These are phyloP conservation scores for Acanthamoeba castellanii DNA, from an alignment of 208 protist genomes.

Conservation along the genomic window DNA sequence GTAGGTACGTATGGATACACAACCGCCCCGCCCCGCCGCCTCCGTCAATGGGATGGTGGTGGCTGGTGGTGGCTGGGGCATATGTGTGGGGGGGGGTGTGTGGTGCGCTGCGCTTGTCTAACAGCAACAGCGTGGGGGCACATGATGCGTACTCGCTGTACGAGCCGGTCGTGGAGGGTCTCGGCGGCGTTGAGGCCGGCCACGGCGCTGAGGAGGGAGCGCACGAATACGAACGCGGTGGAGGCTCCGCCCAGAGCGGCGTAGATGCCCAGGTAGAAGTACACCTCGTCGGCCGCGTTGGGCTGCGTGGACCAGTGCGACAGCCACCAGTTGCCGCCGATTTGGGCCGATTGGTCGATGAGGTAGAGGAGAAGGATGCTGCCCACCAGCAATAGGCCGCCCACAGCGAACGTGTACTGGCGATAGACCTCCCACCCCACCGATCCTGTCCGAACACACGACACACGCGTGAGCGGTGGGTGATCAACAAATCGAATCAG, in stretches of 20 bases:
- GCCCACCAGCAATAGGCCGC: neutral
- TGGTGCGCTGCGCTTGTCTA: too few species aligned
- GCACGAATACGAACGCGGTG: neutral
- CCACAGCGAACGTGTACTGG: conserved; percentile 31
- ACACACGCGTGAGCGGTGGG: neutral
- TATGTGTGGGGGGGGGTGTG: too few species aligned
- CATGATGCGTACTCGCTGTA: too few species aligned
- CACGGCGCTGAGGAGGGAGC: neutral
- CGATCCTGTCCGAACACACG: neutral
- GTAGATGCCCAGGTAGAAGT: conserved; percentile 73
- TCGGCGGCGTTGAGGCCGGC: conserved; percentile 14
- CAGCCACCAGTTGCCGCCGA: conserved; percentile 16
- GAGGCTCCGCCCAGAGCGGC: neutral
- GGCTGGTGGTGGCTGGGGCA: too few species aligned
- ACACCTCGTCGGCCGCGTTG: conserved; percentile 7
- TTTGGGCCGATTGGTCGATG: neutral
- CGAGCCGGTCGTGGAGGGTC: neutral
- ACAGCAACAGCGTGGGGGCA: too few species aligned
- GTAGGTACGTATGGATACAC: too few species aligned
- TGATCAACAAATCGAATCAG: neutral
- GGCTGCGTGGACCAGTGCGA: conserved; percentile 74
- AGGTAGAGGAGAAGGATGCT: neutral
- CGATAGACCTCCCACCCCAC: neutral
- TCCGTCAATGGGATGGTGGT: too few species aligned
- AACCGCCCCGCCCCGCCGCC: too few species aligned